Conservation (phyloP, 176 grass and related monocot species). For the Musa beccarii region DNA sequence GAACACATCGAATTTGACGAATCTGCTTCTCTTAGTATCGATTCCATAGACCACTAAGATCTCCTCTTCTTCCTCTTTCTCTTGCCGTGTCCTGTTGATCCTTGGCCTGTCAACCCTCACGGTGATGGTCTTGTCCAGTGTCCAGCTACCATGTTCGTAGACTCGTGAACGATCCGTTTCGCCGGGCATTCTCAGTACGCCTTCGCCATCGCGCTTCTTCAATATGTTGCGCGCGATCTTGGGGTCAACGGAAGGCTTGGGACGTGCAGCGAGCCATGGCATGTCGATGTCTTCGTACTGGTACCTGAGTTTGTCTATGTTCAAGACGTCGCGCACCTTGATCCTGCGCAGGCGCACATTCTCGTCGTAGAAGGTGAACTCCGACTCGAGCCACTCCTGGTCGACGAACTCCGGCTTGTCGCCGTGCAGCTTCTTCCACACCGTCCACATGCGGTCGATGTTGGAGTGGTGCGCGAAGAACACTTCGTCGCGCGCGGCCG, state of each 20-base stretch:
- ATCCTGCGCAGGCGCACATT: slow-evolving; percentile 36
- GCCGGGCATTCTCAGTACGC: no score
- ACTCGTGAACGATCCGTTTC: no score
- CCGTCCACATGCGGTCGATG: slow-evolving; percentile 43
- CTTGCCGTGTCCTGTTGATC: background rate
- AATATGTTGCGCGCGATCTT: background rate
- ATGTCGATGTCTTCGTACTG: background rate
- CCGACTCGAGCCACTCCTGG: slow-evolving; percentile 39
- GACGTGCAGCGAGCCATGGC: background rate
- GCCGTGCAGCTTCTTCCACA: slow-evolving; percentile 20
- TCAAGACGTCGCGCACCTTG: slow-evolving; percentile 3
- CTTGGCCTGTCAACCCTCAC: background rate
- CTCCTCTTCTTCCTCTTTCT: background rate
- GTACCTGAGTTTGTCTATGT: background rate
- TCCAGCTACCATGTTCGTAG: background rate
- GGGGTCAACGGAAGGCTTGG: background rate
- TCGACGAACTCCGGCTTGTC: slow-evolving; percentile 11
- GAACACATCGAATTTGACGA: slow-evolving; percentile 36
- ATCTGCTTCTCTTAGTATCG: background rate
- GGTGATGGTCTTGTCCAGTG: background rate
- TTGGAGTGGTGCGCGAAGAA: slow-evolving; percentile 49
- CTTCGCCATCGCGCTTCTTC: background rate
- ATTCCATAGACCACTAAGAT: background rate
- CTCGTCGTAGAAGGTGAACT: slow-evolving; percentile 50
- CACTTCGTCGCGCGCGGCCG: slow-evolving; percentile 37